A percentile compares a stretch with the other conserved stretches of the same genome.
These are phyloP conservation scores for Spathaspora sp. DNA, from an alignment of 1,139 yeast species.

Conservation along the genomic window DNA sequence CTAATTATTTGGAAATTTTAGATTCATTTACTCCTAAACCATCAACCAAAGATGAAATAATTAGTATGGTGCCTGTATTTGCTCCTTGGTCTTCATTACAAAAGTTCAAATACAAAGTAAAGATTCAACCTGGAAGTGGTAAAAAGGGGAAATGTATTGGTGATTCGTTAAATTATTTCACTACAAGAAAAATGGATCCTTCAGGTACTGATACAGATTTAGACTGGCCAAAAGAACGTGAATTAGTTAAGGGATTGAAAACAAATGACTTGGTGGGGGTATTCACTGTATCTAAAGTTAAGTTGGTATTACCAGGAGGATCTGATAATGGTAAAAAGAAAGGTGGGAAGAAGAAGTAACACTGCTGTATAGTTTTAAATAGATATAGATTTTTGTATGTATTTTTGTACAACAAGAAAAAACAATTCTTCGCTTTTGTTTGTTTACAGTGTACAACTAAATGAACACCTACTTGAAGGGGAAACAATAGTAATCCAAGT, in stretches of 20 bases:
- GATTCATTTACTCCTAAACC: slow-evolving; percentile 47
- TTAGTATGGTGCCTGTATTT: slow-evolving; percentile 77
- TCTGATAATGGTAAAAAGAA: slow-evolving; percentile 11
- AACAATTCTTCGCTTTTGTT: too few species aligned
- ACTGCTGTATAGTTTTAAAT: neutral
- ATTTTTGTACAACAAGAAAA: neutral
- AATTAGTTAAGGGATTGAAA: slow-evolving; percentile 54
- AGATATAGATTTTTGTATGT: neutral
- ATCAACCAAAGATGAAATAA: slow-evolving; percentile 39
- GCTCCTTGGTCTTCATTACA: slow-evolving; percentile 88
- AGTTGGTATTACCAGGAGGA: slow-evolving; percentile 36
- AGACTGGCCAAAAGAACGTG: slow-evolving; percentile 76
- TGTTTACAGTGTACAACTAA: too few species aligned
- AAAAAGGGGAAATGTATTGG: slow-evolving; percentile 86
- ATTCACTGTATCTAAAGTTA: slow-evolving; percentile 41
- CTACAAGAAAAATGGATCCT: slow-evolving; percentile 54
- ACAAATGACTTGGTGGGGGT: slow-evolving; percentile 45
- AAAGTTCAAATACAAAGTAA: slow-evolving; percentile 78
- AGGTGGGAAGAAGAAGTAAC: slow-evolving; percentile 12
- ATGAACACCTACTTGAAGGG: too few species aligned
- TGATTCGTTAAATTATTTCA: slow-evolving; percentile 64
- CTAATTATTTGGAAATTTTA: slow-evolving; percentile 38
- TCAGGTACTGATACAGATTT: slow-evolving; percentile 48
- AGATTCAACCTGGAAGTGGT: slow-evolving; percentile 80
- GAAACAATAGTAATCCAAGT: neutral